Conservation (phyloP, 768 basidiomycete species). For the Leccinum barrowsii region DNA sequence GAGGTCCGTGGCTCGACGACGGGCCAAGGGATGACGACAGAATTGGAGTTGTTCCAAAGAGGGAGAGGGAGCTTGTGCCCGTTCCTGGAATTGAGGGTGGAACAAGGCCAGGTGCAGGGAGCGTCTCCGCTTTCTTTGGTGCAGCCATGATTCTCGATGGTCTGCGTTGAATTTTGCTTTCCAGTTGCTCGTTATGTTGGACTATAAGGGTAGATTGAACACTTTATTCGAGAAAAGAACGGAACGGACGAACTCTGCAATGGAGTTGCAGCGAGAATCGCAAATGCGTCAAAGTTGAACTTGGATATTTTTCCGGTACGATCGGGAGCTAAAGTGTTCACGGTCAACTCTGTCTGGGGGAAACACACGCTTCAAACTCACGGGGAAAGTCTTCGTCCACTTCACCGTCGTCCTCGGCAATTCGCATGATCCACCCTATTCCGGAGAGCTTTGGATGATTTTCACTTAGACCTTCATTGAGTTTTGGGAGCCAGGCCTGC, state of each 20-base stretch:
- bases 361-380: conserved; percentile 39
- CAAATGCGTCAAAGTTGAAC: conserved; percentile 89
- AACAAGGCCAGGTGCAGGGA: conserved; percentile 35
- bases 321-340: conserved; percentile 71
- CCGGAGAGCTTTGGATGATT: conserved; percentile 71
- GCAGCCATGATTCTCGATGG: conserved; percentile 63
- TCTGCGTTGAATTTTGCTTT: conserved; percentile 76
- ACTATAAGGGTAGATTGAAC: conserved; percentile 33
- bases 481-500: conserved; percentile 71
- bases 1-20: conserved; percentile 70
- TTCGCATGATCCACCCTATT: conserved; percentile 87
- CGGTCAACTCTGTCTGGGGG: background rate
- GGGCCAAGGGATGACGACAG: conserved; percentile 69
- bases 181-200: conserved; percentile 76
- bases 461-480: conserved; percentile 64
- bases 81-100: conserved; percentile 37
- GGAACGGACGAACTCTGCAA: conserved; percentile 55
- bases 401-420: conserved; percentile 96
- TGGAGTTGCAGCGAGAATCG: conserved; percentile 72
- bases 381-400: conserved; percentile 99
- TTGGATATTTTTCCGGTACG: conserved; percentile 79
- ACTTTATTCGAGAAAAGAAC: background rate
- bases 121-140: conserved; percentile 55
- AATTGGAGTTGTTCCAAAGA: conserved; percentile 48
- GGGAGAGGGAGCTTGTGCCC: conserved; percentile 43